Evolutionary conservation across 2,329 filamentous ascomycete species (phyloP), one percentile per base, ranked within the genome.

Genomic region (Taxawa tesnikishii): DNA sequence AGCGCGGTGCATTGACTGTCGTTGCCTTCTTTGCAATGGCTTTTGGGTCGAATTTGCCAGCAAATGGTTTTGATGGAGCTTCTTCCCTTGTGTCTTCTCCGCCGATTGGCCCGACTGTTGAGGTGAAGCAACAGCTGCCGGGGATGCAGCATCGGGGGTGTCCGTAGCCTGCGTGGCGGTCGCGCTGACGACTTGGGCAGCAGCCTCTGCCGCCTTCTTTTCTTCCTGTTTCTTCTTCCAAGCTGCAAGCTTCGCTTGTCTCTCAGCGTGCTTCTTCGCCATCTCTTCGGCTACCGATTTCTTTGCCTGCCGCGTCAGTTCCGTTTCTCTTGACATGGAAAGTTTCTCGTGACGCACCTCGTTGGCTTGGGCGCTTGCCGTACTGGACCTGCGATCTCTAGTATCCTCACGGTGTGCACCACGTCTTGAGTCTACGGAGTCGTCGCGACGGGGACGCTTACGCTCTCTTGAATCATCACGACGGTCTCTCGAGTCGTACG

Each of bases 141-240:
- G 27, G 12, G 38, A 29, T 9, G 26, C 28, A 18, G 32, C 29
- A 10, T 35, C 30, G 15, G 29, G 15, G 15, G 14, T 21, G 24
- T 32, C 17, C 18, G 31, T 30, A 14, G 59, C 60, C 12, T 75
- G 66, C 15, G 75, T 72, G 27, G 55, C 58, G 33, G 60, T 72
- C 32, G 72, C 80, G 44, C 73, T 67, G 24, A 77, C 70, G 41
- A 74, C 75, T 36, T 71, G 73, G 25, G 72, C 65, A 32, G 73
- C 74, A 76, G 68, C 46, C 80, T 46, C 31, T 33, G 33, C 25
- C 39, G 44, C 73, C 47, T 74, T 73, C 51, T 83, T 83, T 45
- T 79, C 78, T 44, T 79, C 67, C 51, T 84, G 79, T 58, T 87
- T 88, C 57, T 84, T 81, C 60, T 94, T 94, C 87, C 85, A 94